Evolutionary conservation across 495 filamentous ascomycete species (phyloP), one percentile per base, ranked within the genome.

Genomic region (Lasiosphaeria ovina): DNA sequence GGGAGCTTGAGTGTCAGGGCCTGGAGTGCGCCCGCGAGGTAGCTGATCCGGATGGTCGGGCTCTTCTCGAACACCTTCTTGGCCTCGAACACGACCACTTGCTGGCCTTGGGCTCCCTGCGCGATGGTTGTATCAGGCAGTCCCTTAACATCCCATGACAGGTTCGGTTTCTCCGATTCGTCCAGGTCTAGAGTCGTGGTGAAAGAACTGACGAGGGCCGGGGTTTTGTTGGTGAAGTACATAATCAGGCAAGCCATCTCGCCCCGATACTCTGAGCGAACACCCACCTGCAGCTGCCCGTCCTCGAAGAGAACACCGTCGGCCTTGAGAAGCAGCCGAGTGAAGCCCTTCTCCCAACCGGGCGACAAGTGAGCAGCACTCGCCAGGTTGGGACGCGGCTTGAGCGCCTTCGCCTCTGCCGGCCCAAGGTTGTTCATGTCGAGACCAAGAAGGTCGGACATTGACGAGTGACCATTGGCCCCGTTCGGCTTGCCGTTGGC

Each of bases 231-330:
- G 44, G 88, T 89, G 69, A 98, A 93, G 74, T 97, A 97, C 54
- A 97, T 77, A 67, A 98, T 97, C 47, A 99, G 80, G 61, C 93
- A 96, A 53, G 94, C 95, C 81, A 96, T 88, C 64, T 96, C 89
- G 16, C 84, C 90, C 58, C 95, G 90, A 70, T 96, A 99, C 73
- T 99, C 95, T 4, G 91, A 91, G 6, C 95, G 89, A 51, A 98
- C 74, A 36, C 94, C 95, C 42, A 99, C 81, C 68, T 98, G 93
- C 54, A 99, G 85, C 74, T 99, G 95, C 0, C 84, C 87, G 69
- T 99, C 95, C 74, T 98, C 92, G 68, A 96, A 98, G 1, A 99
- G 83, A 9, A 98, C 82, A 40, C 94, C 95, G 72, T 97, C 92
- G 1, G 87, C 73, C 14, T 80, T 78, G 63, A 95, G 85, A 51